Evolutionary conservation across 2,329 filamentous ascomycete genomes (phyloP).

Genomic region (Emmonsia crescens): DNA sequence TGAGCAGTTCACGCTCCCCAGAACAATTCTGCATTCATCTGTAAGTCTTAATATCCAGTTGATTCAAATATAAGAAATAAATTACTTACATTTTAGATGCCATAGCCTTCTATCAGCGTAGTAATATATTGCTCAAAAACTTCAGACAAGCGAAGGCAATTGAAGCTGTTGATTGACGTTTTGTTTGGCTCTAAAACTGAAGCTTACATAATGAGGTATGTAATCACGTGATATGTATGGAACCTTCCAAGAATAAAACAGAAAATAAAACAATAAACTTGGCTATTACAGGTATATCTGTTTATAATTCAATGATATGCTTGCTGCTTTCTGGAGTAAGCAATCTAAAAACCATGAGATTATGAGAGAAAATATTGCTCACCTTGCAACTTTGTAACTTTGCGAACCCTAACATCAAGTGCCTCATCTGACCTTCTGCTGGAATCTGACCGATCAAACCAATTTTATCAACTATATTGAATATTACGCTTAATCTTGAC

Average conservation of each 20-base stretch:
- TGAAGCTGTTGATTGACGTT: background rate
- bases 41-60: background rate
- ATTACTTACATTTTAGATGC: slow-evolving; percentile 45
- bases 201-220: background rate
- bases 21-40: slow-evolving; percentile 46
- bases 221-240: background rate
- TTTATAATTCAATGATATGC: background rate
- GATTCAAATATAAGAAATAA: background rate
- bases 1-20: slow-evolving; percentile 73
- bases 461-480: background rate
- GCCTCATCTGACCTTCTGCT: no score
- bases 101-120: slow-evolving; percentile 31
- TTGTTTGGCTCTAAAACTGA: background rate
- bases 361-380: background rate
- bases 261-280: no score
- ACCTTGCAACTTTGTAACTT: background rate
- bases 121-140: background rate
- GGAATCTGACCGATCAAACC: background rate
- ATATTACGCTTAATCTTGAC: background rate
- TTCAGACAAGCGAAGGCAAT: no score
- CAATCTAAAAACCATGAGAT: background rate
- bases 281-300: no score
- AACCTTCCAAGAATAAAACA: no score
- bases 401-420: background rate
- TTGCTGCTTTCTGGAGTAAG: background rate